Conservation (phyloP, 2,329 filamentous ascomycete species). For the Aspergillus aculeatinus region DNA sequence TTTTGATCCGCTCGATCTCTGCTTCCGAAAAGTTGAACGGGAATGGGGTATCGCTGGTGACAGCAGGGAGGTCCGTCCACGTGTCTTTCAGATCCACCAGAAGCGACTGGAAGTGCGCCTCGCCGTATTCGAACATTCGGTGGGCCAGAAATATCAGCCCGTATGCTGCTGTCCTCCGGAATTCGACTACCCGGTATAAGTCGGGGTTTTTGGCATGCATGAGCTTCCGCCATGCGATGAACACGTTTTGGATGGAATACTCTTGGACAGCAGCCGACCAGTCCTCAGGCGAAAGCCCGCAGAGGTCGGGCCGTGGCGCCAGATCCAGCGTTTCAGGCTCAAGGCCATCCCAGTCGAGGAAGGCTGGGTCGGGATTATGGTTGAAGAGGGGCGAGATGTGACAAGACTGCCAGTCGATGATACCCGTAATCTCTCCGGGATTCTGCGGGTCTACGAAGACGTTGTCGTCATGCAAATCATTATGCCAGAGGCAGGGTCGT, state of each 20-base stretch:
- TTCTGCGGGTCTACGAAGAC: constrained; percentile 34
- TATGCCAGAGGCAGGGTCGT: background rate
- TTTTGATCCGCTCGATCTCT: constrained; percentile 27
- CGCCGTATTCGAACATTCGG: constrained; percentile 22
- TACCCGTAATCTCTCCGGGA: constrained; percentile 26
- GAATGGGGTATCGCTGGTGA: constrained; percentile 20
- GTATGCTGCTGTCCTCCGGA: constrained; percentile 25
- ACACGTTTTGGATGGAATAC: constrained; percentile 26
- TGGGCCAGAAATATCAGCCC: constrained; percentile 31
- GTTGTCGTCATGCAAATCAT: constrained; percentile 32
- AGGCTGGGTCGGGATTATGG: constrained; percentile 27
- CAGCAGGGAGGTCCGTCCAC: constrained; percentile 24
- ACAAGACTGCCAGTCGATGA: constrained; percentile 35
- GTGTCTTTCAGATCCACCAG: constrained; percentile 29
- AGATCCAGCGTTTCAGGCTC: constrained; percentile 31
- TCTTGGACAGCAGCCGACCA: constrained; percentile 23
- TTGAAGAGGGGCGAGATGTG: constrained; percentile 32
- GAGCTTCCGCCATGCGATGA: constrained; percentile 30
- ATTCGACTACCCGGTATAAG: constrained; percentile 25
- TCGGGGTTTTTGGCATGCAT: constrained; percentile 29
- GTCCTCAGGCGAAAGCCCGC: background rate
- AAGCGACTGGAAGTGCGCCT: constrained; percentile 19
- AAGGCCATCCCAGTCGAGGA: constrained; percentile 28
- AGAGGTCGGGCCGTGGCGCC: constrained; percentile 11
- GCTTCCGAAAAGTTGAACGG: constrained; percentile 27